Conservation (phyloP, 2,329 filamentous ascomycete species). For the Calonectria hongkongensis region DNA sequence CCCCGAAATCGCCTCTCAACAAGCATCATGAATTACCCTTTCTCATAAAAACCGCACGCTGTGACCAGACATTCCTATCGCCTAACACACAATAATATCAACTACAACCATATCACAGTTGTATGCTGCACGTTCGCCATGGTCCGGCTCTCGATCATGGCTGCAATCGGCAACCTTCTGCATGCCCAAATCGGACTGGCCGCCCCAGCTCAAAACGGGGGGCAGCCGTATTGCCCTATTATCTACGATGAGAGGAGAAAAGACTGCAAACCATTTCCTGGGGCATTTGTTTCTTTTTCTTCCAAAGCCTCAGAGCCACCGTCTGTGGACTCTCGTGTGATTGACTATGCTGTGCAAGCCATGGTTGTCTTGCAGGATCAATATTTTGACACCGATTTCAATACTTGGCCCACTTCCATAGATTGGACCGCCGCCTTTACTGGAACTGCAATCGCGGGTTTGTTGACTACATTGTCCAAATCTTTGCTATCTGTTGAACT, state of each 20-base stretch:
- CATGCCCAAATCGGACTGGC: conserved; percentile 37
- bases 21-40: conserved; percentile 40
- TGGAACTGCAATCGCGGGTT: conserved; percentile 85
- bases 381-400: conserved; percentile 86
- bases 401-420: conserved; percentile 89
- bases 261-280: conserved; percentile 47
- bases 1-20: conserved; percentile 31
- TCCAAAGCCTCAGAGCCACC: conserved; percentile 29
- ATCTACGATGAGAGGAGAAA: conserved; percentile 46
- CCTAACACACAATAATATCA: neutral
- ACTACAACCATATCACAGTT: neutral
- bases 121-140: conserved; percentile 26
- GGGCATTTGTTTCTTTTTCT: conserved; percentile 49
- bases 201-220: conserved; percentile 38
- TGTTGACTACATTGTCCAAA: conserved; percentile 81
- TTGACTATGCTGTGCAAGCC: conserved; percentile 75
- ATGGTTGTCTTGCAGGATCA: conserved; percentile 84
- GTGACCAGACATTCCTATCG: conserved; percentile 27
- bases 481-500: conserved; percentile 66
- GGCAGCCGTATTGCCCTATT: conserved; percentile 50
- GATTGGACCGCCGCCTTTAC: conserved; percentile 96
- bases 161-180: conserved; percentile 40
- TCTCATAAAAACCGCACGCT: conserved; percentile 37
- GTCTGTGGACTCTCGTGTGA: conserved; percentile 52
- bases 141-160: conserved; percentile 40